Base-by-base conservation (phyloP, 2,329 filamentous ascomycete species). In the Exutisphaerella laricina region DNA sequence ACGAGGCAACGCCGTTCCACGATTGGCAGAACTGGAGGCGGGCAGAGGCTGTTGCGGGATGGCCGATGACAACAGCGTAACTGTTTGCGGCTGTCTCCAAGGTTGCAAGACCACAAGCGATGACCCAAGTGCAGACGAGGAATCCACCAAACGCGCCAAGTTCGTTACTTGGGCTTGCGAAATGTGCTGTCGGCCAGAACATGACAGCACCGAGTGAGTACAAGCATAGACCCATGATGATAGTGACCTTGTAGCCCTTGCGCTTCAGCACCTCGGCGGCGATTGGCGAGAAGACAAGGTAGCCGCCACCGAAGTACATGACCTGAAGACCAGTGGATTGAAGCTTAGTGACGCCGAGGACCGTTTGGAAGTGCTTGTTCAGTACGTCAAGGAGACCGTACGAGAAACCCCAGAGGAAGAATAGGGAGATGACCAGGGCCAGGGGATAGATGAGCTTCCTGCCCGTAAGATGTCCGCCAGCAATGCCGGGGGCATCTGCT, bases 361-460 rank as follows among this genome's bases (percentile, higher is more conserved):
- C 59, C 6, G 46, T 55, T 45, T 58, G 54, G 48, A 65, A 65
- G 41, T 65, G 62, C 55, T 65, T 65, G 53, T 65, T 65, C 21
- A 65, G 48, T 22, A 63, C 53, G 48, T 56, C 53, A 17, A 56
- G 47, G 3, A 54, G 43, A 47, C 61, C 61, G 51, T 64, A 63
- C n/a, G 55, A 58, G 57, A 64, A 64, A 30, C 61, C 61, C 61
- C 63, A 65, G 41, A 65, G 60, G 62, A 72, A 72, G 64, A 73
- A 72, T 32, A 72, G 64, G 22, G 65, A 63, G 31, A 69, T 72
- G 59, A 73, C 67, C 32, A 72, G 58, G 10, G 58, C 51, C 35
- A 75, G 66, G 7, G 73, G 73, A 49, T 71, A 64, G 57, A 75
- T 70, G 40, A 74, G 67, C 61, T 66, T 61, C 44, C 65, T 59